Conservation (phyloP, 148 eudicot species). For the Polygonum maritimum region DNA sequence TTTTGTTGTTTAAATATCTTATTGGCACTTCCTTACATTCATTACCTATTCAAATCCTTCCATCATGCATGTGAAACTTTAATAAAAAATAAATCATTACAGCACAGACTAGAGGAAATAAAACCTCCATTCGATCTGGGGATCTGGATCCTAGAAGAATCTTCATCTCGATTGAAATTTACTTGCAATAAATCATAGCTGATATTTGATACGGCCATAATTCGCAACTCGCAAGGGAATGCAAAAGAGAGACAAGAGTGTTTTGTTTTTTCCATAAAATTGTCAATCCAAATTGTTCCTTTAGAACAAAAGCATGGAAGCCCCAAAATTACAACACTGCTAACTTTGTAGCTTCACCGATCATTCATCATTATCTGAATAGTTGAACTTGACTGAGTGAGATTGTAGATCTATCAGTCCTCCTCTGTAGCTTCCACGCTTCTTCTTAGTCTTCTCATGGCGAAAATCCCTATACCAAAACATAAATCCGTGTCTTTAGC, state of each 20-base stretch:
- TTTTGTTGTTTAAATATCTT: too few relatives aligned
- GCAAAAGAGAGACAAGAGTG: background rate
- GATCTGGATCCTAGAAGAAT: background rate
- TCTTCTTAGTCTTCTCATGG: conserved; percentile 94
- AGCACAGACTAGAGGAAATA: too few relatives aligned
- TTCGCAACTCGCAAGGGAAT: background rate
- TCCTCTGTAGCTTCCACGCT: conserved; percentile 94
- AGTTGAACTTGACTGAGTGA: conserved; percentile 76
- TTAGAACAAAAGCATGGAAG: background rate
- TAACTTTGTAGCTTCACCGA: background rate
- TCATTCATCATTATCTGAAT: conserved; percentile 60
- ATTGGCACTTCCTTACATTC: too few relatives aligned
- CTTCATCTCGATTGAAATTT: background rate
- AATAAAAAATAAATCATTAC: too few relatives aligned
- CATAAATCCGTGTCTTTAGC: background rate
- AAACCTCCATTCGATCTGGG: too few relatives aligned
- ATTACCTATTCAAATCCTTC: too few relatives aligned
- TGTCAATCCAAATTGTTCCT: conserved; percentile 1
- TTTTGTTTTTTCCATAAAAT: background rate
- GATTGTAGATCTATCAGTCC: conserved; percentile 73
- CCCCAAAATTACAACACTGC: conserved; percentile 3
- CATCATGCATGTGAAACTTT: too few relatives aligned
- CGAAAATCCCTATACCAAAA: conserved; percentile 63
- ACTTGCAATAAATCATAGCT: background rate
- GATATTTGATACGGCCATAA: background rate